Percentiles rank a stretch among this genome's conserved stretches.
Evolutionary conservation across 1,284 basidiomycete species (phyloP).

Genomic region (Volvariella volvacea): DNA sequence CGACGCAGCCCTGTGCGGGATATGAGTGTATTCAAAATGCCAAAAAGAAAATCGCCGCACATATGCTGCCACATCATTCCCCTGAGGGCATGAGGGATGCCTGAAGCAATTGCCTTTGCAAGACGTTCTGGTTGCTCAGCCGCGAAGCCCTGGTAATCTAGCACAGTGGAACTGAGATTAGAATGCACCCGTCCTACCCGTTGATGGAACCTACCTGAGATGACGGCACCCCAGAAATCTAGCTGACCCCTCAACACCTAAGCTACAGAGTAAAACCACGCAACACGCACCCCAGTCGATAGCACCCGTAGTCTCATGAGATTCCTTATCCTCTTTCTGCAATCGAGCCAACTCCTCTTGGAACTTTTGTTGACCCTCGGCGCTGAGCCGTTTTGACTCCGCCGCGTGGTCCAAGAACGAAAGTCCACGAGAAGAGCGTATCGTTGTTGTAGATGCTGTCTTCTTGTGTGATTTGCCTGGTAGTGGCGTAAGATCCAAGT

Average conservation of each 20-base stretch:
- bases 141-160: slow-evolving; percentile 85
- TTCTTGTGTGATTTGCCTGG: slow-evolving; percentile 40
- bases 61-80: slow-evolving; percentile 99
- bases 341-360: slow-evolving; percentile 64
- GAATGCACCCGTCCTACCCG: neutral
- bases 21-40: slow-evolving; percentile 5
- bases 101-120: slow-evolving; percentile 85
- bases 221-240: slow-evolving; percentile 97
- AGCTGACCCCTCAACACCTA: neutral
- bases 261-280: slow-evolving; percentile 6
- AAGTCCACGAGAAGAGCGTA: slow-evolving; percentile 43
- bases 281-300: slow-evolving; percentile 72
- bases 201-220: slow-evolving; percentile 53
- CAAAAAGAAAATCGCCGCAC: slow-evolving; percentile 34
- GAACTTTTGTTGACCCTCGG: slow-evolving; percentile 61
- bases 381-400: slow-evolving; percentile 35
- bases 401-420: slow-evolving; percentile 35
- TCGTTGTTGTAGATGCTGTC: slow-evolving; percentile 55
- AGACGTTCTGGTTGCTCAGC: slow-evolving; percentile 72
- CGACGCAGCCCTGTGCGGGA: slow-evolving; percentile 62
- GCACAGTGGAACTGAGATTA: neutral
- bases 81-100: slow-evolving; percentile 80
- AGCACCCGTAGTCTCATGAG: slow-evolving; percentile 25
- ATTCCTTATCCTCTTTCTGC: slow-evolving; percentile 43
- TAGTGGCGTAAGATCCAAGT: neutral